Base-by-base conservation (phyloP, 23 red algal species). In the Gracilaria gracilis region DNA sequence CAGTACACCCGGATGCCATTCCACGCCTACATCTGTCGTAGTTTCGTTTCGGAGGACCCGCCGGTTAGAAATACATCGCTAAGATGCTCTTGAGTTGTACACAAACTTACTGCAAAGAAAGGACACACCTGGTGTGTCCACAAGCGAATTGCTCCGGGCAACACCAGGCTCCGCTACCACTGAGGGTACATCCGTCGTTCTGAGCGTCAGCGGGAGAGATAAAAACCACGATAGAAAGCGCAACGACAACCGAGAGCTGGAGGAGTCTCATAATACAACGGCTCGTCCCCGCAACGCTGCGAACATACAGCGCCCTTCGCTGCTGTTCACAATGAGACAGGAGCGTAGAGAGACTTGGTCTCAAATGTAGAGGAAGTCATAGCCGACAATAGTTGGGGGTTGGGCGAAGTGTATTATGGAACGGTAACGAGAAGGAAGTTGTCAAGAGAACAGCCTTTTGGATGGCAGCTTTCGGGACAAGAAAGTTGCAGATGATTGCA, bases 151-250 rank as follows among this genome's bases (percentile, higher is more conserved):
- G 27, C 20, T 61, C n/a, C 9, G 29, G 9, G 37, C 84, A 87
- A 48, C 84, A 87, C 50, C 66, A 40, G 54, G 84, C 84, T 73
- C 84, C 84, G 51, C 84, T 87, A 33, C 67, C 29, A 61, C 84
- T 87, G 14, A 47, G 24, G 84, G 69, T 54, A 67, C 84, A 87
- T 75, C 77, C 67, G 24, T 61, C 59, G 11, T 9, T 24, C 40
- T 46, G 40, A 33, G 25, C 72, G 3, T 50, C 12, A 77, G 27
- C 72, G n/a, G 72, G 27, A 28, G 42, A 49, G 23, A 69, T 69
- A 36, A 19, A 69, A 38, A 69, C 4, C 31, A 37, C 64, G 64
- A 51, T 35, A 25, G 40, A 27, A 25, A 77, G 42, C 19, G 42
- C 46, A 7, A 25, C 72, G 46, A 77, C 9, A 23, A 51, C 31